Conservation (phyloP, 2,329 filamentous ascomycete species). For the Colletotrichum gigasporum region DNA sequence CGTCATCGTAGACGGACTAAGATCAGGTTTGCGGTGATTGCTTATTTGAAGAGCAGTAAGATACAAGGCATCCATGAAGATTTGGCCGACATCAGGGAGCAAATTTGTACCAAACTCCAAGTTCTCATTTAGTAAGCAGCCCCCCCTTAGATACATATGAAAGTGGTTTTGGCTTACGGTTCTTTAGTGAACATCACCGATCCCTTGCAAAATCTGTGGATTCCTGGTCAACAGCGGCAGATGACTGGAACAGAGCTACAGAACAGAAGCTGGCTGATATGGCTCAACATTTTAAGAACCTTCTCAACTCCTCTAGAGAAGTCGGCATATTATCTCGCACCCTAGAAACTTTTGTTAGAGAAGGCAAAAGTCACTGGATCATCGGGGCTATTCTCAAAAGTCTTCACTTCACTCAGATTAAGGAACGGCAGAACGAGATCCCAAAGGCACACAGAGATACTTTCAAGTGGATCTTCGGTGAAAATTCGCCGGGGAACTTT, state of each 20-base stretch:
- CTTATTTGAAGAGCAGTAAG: no score
- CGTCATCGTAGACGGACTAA: no score
- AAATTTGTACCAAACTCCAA: no score
- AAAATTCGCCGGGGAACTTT: slow-evolving; percentile 31
- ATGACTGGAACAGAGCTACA: neutral
- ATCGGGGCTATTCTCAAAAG: neutral
- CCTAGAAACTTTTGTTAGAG: neutral
- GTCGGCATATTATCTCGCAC: neutral
- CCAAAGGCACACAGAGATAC: slow-evolving; percentile 45
- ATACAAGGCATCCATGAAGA: no score
- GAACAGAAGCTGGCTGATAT: neutral
- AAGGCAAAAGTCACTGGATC: neutral
- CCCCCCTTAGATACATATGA: no score
- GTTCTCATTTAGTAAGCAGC: no score
- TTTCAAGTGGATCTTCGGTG: slow-evolving; percentile 48
- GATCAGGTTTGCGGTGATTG: no score
- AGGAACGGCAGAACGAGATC: slow-evolving; percentile 37
- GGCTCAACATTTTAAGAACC: neutral
- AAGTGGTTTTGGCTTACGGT: neutral
- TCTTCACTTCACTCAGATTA: slow-evolving; percentile 6
- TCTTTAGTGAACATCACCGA: neutral
- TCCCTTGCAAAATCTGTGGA: neutral
- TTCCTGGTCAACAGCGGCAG: neutral
- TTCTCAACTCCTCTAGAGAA: neutral
- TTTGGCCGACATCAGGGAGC: no score